A percentile compares a stretch with the other conserved stretches of the same genome.
Evolutionary conservation across 139 green algal genomes (phyloP).

Genomic region (Auxenochlorella protothecoides): DNA sequence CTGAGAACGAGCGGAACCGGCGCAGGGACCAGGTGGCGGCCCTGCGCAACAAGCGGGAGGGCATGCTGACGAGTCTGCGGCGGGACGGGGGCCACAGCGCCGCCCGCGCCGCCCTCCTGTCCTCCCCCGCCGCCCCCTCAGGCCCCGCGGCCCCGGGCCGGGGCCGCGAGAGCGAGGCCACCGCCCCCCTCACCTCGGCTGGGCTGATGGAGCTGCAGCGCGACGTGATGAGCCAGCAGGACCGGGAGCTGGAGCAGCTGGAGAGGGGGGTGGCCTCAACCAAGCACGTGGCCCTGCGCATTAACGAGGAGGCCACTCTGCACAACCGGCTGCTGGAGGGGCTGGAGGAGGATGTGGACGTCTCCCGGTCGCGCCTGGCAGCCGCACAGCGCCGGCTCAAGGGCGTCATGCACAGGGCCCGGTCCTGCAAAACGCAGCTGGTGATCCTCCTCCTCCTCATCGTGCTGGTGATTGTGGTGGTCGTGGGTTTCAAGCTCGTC

Average conservation of each 20-base stretch:
- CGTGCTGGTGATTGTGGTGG: slow-evolving; percentile 44
- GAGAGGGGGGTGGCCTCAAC: slow-evolving; percentile 59
- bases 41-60: slow-evolving; percentile 54
- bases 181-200: slow-evolving; percentile 47
- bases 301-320: slow-evolving; percentile 79
- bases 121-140: not conserved
- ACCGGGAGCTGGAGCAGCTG: slow-evolving; percentile 59
- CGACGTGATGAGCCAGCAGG: slow-evolving; percentile 63
- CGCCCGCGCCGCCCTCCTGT: slow-evolving; percentile 22
- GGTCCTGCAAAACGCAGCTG: slow-evolving; percentile 39
- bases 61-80: slow-evolving; percentile 59
- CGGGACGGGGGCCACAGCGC: slow-evolving; percentile 18
- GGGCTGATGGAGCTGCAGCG: slow-evolving; percentile 62
- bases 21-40: slow-evolving; percentile 59
- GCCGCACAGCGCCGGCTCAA: slow-evolving; percentile 46
- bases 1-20: slow-evolving; percentile 72
- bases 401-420: slow-evolving; percentile 31
- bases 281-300: slow-evolving; percentile 78
- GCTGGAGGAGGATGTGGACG: slow-evolving; percentile 71
- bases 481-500: slow-evolving; percentile 24
- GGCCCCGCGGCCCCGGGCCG: not conserved
- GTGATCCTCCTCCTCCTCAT: slow-evolving; percentile 55
- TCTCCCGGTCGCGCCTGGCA: slow-evolving; percentile 46
- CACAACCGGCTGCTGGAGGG: slow-evolving; percentile 77
- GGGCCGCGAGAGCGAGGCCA: slow-evolving; percentile 47